Evolutionary conservation across 164 flowering plant genomes (phyloP).

Genomic region (Buxus sempervirens): DNA sequence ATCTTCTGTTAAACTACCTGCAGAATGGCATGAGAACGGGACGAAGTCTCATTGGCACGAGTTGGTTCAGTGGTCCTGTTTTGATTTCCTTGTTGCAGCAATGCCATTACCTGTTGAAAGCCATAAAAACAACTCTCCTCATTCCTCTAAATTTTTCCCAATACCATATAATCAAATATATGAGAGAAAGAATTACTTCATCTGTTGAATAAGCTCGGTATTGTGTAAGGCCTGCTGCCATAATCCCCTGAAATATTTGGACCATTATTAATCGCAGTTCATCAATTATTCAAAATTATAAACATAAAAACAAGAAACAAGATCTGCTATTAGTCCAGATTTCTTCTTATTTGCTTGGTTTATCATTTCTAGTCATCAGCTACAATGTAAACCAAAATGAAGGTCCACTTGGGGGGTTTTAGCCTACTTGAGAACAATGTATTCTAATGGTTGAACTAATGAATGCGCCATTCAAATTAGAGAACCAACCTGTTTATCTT

Average conservation of each 20-base stretch:
- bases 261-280: neutral
- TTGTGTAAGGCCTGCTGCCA: slow-evolving; percentile 89
- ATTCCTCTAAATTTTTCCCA: neutral
- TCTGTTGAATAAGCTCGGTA: slow-evolving; percentile 90
- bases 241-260: slow-evolving; percentile 58
- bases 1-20: slow-evolving; percentile 45
- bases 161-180: neutral
- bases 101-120: slow-evolving; percentile 70
- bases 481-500: slow-evolving; percentile 77
- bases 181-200: slow-evolving; percentile 43
- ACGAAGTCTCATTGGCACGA: slow-evolving; percentile 89
- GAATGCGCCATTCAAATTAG: neutral
- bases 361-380: no score
- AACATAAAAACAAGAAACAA: neutral
- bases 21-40: slow-evolving; percentile 92
- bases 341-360: neutral
- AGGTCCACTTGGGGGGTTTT: no score
- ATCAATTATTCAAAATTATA: neutral
- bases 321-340: neutral
- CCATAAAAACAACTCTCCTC: slow-evolving; percentile 4
- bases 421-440: no score
- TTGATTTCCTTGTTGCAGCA: slow-evolving; percentile 82
- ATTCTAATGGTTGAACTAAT: no score
- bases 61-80: slow-evolving; percentile 96
- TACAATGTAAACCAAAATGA: no score